phyloP scores from a whole-genome alignment of 1,139 yeast genomes.

The Nakaseomyces glabratus region DNA sequence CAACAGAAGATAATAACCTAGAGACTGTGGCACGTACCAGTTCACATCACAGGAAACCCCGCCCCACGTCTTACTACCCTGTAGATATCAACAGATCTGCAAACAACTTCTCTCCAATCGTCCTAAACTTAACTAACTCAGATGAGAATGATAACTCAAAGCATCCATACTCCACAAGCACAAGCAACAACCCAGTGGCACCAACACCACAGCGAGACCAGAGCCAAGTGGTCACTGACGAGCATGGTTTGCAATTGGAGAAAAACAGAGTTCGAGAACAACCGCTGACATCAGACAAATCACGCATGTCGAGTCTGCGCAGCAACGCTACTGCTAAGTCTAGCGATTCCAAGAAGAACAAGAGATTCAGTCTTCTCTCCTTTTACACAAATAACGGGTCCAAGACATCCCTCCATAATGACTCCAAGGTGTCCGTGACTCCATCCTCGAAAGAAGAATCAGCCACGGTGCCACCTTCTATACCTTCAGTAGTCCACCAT shows the following conservation, averaged over 20 bases:
- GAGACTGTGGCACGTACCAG: background rate
- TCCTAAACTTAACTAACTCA: background rate
- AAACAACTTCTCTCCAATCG: conserved; percentile 2
- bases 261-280: background rate
- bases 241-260: background rate
- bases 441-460: background rate
- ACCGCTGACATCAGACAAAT: background rate
- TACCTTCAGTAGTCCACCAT: conserved; percentile 33
- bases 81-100: conserved; percentile 5
- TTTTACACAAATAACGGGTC: conserved; percentile 12
- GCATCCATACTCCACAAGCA: background rate
- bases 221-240: background rate
- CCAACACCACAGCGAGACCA: background rate
- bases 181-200: background rate
- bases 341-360: conserved; percentile 3
- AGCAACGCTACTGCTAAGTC: background rate
- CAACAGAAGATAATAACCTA: background rate
- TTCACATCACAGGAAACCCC: conserved; percentile 5
- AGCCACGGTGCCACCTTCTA: conserved; percentile 21
- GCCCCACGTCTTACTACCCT: conserved; percentile 8
- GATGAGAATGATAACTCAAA: conserved; percentile 1
- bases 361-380: conserved; percentile 26
- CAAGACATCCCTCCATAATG: no score
- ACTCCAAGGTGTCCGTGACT: background rate
- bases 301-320: conserved; percentile 1